Evolutionary conservation across 2,329 filamentous ascomycete species (phyloP), one percentile per base, ranked within the genome.

Genomic region (Bipolaris cookei): DNA sequence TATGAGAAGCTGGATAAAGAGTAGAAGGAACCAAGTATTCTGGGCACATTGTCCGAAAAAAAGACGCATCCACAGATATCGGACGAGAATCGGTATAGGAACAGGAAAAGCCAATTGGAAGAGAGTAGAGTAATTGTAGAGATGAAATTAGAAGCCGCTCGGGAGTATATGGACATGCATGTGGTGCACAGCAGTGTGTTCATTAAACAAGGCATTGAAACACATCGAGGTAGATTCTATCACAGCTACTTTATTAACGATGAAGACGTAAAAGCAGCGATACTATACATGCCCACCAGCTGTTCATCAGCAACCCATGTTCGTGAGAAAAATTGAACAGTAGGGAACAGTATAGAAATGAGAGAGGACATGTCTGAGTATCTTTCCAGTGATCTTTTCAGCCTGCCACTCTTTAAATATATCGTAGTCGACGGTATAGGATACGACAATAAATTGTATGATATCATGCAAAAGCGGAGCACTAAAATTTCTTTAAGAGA

Each of bases 221-320:
- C 18, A 56, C 28, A 54, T 16, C n/a, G 45, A 34, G 23, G 23
- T 48, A 18, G 41, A 23, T 42, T 62, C 54, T 62, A 64, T 54
- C 42, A 51, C 59, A 58, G 52, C 44, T 49, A 51, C 52, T 56
- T 21, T 54, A 62, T 62, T 64, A 61, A 66, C 32, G 23, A 56
- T 21, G 59, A 63, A 51, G 30, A 43, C 16, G 39, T 32, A 42
- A 43, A 59, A 54, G 50, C 42, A 59, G 54, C 41, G 30, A 63
- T 69, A 67, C 58, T 58, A 43, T 67, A 70, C 65, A 67, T 62
- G 51, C 51, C 58, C 62, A 56, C 48, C 50, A 57, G 56, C 46
- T 49, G 57, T 43, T 47, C 54, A 48, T 56, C 51, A 49, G 55
- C 57, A 64, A 56, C 46, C 39, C 58, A 67, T 70, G 58, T 61